Base-by-base conservation (phyloP, 2,329 filamentous ascomycete genomes). In the Rhynchosporium graminicola region DNA sequence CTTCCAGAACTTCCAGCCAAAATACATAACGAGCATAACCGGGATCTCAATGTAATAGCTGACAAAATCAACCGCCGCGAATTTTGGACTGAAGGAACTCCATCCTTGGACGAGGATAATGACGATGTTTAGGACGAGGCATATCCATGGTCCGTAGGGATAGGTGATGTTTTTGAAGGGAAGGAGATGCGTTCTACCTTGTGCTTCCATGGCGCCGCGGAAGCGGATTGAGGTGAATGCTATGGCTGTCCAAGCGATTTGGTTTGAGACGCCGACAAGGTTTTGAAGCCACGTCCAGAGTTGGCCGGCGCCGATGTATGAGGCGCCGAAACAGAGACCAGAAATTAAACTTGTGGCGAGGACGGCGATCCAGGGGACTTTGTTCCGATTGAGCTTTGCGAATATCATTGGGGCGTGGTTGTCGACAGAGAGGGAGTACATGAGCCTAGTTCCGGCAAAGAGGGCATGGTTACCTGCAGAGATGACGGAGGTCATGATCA, bases 141-240 rank as follows among this genome's bases (percentile, higher is more conserved):
- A 82, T 20, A 84, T 70, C 71, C 83, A 80, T 0, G 86, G 86
- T 0, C 86, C 85, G 62, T 78, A 82, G 0, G 87, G 87, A 64
- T 89, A 88, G 0, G 85, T 87, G 83, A 84, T 87, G 70, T 88
- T 88, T 64, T 81, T 83, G 75, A 86, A 89, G 0, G 86, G 85
- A 0, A 89, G 77, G 0, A 83, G 77, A 63, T 87, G 82, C 7
- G 84, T 83, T 55, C 86, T 81, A n/a, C 81, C 82, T 66, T 89
- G 87, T 1, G 75, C 71, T 52, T 78, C 77, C 59, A 89, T 75
- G 3, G 78, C 87, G 3, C 78, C 75, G 31, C 87, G 83, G 77
- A 89, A 89, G 31, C 87, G 84, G n/a, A 89, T 75, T 0, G 84
- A 88, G 0, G 86, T 82, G 59, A 88, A 77, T 6, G 85, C 82